Base-by-base conservation (phyloP, 2,329 filamentous ascomycete species). In the Fusarium globosum region DNA sequence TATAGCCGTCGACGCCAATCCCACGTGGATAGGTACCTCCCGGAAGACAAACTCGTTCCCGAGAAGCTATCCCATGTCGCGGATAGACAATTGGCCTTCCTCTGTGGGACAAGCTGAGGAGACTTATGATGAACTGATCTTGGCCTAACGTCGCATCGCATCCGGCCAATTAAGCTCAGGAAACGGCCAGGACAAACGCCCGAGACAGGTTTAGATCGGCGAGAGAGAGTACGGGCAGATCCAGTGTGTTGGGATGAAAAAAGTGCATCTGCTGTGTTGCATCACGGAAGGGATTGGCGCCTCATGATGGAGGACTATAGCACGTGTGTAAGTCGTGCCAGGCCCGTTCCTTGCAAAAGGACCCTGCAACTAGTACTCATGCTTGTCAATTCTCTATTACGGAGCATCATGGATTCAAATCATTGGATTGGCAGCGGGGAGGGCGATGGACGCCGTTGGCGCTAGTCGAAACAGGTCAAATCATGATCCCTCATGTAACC, bases 301-400 rank as follows among this genome's bases (percentile, higher is more conserved):
- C 58, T 78, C 66, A 75, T 69, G 66, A 68, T 58, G 55, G 67
- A 60, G 60, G 59, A 76, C 57, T 49, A 59, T 62, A 63, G 69
- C 76, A 78, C 76, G 76, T 78, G 76, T 69, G 60, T 60, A 57
- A 42, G 55, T 38, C 67, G 49, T 75, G 33, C 64, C 57, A 61
- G 68, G 49, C 30, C 64, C 67, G 45, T 59, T 61, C 63, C 68
- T 57, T 55, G 42, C 67, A 68, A 68, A 65, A 55, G 53, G 72
- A 56, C 61, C 63, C 61, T 65, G 64, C 48, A 60, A 70, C 49
- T 41, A 59, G 52, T 42, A 53, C 38, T 20, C 42, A 68, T 75
- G 63, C 64, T 72, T 61, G 73, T 55, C 55, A 59, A n/a, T 63
- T 23, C 61, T 51, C 58, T 48, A 20, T 20, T 23, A 35, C 16